Conservation (phyloP, 768 basidiomycete genomes). For the Pisolithus orientalis region DNA sequence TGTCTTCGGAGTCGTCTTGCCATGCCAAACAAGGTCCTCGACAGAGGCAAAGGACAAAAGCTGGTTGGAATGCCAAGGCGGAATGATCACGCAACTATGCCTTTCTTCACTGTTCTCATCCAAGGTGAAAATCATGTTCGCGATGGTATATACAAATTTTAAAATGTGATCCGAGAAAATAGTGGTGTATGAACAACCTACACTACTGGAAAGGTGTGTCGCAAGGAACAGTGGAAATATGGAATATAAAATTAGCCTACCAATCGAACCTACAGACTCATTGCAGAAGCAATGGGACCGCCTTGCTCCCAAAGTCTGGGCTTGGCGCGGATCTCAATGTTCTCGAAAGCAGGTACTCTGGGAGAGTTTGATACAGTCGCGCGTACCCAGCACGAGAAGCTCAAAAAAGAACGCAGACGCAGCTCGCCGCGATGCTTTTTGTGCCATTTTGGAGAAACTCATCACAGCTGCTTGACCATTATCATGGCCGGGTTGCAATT, state of each 20-base stretch:
- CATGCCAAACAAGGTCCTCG: constrained; percentile 47
- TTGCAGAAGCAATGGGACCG: constrained; percentile 41
- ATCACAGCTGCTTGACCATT: constrained; percentile 52
- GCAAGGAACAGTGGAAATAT: too few species aligned
- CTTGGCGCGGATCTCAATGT: constrained; percentile 80
- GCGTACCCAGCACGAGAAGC: constrained; percentile 86
- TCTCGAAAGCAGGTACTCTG: constrained; percentile 74
- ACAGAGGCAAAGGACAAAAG: constrained; percentile 26
- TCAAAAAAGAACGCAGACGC: constrained; percentile 98
- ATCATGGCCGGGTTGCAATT: constrained; percentile 52
- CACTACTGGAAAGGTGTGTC: too few species aligned
- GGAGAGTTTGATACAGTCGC: constrained; percentile 79
- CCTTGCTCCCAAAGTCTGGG: constrained; percentile 77
- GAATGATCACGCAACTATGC: constrained; percentile 5
- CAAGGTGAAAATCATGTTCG: neutral
- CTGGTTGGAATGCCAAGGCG: constrained; percentile 24
- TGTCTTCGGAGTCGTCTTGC: constrained; percentile 10
- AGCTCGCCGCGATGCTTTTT: constrained; percentile 86
- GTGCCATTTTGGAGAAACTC: constrained; percentile 73
- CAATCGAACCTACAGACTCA: constrained; percentile 28
- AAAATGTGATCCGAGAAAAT: too few species aligned
- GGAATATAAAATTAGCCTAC: too few species aligned
- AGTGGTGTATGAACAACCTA: too few species aligned
- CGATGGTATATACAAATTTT: too few species aligned
- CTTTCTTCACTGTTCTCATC: neutral